Evolutionary conservation across 75 land plant genomes (phyloP), one percentile per base, ranked within the genome.

Genomic region (Pseudotsuga menziesii): DNA sequence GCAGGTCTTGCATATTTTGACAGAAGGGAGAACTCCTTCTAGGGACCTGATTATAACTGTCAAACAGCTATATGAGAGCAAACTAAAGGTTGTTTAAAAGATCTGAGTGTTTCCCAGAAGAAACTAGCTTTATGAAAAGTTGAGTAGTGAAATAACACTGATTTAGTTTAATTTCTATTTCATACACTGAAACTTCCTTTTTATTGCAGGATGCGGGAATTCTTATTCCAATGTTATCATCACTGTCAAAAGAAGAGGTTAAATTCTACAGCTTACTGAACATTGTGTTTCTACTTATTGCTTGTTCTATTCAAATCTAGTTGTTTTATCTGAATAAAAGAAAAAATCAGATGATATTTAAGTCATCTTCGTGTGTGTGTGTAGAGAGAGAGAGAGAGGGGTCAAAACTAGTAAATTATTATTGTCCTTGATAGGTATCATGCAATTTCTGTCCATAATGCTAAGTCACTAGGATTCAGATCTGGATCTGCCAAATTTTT

Each of bases 181-280:
- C 11, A 12, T 25, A 23, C 9, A 13, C 19, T 69, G 27, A 56
- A 69, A 56, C 14, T 55, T 25, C 59, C 59, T 56, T 71, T 5
- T 77, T 79, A 35, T 80, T 75, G 64, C 90, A 97, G 99, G 99
- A 97, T 88, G 93, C 93, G 41, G 75, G 87, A 56, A 86, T 94
- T 77, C 95, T 97, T 58, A 92, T 97, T 57, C 99, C 99, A 77
- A 79, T 97, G 81, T 81, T 97, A 36, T 92, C 99, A 20, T 94
- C 92, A 63, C 84, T 97, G 72, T 91, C 99, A 52, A 97, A 92
- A 80, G 90, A 86, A 44, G 99, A 97, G 98, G 99, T 93, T 16
- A 22, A 69, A 5, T 61, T 22, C 72, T 36, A 6, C 7, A 69
- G 12, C 74, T 72, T 48, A 22, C 41, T 17, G 39, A 35, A 64